Evolutionary conservation across 2,329 filamentous ascomycete genomes (phyloP), one percentile per base, ranked within the genome.

Genomic region (Diplodia sapinea): DNA sequence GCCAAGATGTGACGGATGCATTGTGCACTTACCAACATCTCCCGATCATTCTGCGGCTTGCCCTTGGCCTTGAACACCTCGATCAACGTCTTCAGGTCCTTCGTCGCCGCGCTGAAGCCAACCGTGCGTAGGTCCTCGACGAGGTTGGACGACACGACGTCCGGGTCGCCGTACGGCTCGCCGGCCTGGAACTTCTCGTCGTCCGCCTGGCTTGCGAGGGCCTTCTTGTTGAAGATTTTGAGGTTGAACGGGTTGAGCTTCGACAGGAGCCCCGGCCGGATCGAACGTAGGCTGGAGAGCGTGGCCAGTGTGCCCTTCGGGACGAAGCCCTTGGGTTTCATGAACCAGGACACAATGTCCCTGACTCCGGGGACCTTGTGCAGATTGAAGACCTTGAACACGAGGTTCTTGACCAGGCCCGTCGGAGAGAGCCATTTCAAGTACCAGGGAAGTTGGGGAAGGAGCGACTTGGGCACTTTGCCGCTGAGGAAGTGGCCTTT

Each of bases 161-260:
- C 26, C 3, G 62, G 62, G 12, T 65, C 50, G 4, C 62, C 62
- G 20, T 65, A 65, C 29, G 62, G 47, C 62, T 65, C 62, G 8
- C 62, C 62, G 4, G 49, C 62, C 20, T 65, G 49, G 36, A 52
- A 65, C 49, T 65, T 65, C 36, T 65, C 62, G 36, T 65, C 49
- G 9, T 65, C 62, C 1, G 26, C 50, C 17, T n/a, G 31, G 17
- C 29, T 5, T 5, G 47, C 62, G 17, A 43, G 9, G 23, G n/a
- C 47, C 47, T 49, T 52, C 6, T 20, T 38, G 47, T 64, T 64
- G 57, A 63, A 63, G 15, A 63, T 33, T 7, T 20, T 51, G 13
- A 13, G 17, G 23, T 50, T 31, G 23, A 33, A 23, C 2, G 59
- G 59, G 40, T 63, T 63, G 11, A 63, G 43, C 43, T 23, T 36